Conservation (phyloP, 2,329 filamentous ascomycete species). For the Coniochaeta sp. region DNA sequence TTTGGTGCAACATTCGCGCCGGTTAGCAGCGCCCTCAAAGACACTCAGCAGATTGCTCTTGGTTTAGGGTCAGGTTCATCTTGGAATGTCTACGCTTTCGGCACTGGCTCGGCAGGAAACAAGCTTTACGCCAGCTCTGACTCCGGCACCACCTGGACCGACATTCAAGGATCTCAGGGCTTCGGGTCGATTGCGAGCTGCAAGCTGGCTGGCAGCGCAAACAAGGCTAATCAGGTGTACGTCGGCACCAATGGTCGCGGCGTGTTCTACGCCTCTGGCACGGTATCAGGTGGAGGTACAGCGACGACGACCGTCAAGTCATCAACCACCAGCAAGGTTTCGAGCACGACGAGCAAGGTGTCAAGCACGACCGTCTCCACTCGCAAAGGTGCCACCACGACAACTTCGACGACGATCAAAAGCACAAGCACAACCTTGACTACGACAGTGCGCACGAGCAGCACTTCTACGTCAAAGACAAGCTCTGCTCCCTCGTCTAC, state of each 20-base stretch:
- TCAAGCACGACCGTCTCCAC: background rate
- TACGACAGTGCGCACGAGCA: constrained; percentile 5
- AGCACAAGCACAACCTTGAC: constrained; percentile 10
- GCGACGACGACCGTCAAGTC: background rate
- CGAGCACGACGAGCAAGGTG: background rate
- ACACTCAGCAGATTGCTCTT: constrained; percentile 34
- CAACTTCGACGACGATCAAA: constrained; percentile 4
- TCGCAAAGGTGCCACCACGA: constrained; percentile 3
- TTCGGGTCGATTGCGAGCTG: constrained; percentile 35
- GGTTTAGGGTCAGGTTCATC: constrained; percentile 28
- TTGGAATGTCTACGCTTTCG: constrained; percentile 43
- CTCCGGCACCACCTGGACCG: constrained; percentile 33
- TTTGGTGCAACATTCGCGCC: constrained; percentile 40
- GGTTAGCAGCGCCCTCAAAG: constrained; percentile 24
- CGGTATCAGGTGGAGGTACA: constrained; percentile 8
- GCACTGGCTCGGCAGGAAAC: constrained; percentile 30
- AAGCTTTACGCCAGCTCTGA: constrained; percentile 38
- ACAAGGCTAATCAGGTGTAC: constrained; percentile 36
- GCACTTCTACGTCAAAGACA: background rate
- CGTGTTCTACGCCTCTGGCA: constrained; percentile 28
- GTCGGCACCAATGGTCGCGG: constrained; percentile 44
- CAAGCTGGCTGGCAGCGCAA: constrained; percentile 35
- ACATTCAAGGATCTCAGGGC: constrained; percentile 37
- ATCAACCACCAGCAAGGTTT: background rate
- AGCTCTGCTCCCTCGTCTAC: constrained; percentile 7